These are phyloP conservation scores for Hypoxylon sp. DNA, from an alignment of 2,329 filamentous ascomycete genomes.

Conservation along the genomic window DNA sequence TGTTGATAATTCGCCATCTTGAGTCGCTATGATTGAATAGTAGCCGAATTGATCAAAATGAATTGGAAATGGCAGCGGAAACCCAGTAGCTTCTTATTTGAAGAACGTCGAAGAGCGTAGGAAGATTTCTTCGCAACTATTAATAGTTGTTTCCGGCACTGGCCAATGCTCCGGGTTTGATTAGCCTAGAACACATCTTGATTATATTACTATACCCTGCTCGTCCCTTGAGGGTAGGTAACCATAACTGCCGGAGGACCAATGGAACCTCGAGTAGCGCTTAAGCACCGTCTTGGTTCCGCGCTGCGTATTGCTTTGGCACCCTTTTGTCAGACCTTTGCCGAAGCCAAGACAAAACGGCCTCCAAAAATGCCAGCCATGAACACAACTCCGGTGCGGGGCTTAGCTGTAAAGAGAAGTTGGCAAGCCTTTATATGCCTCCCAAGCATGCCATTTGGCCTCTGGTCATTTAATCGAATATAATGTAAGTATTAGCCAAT, in stretches of 20 bases:
- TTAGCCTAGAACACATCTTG: conserved; percentile 27
- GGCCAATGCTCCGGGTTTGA: conserved; percentile 18
- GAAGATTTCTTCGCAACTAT: conserved; percentile 13
- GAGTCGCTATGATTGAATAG: conserved; percentile 5
- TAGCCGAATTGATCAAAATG: background rate
- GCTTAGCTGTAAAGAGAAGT: conserved; percentile 37
- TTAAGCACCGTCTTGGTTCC: conserved; percentile 20
- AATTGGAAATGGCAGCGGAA: background rate
- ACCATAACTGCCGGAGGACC: conserved; percentile 32
- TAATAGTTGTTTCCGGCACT: conserved; percentile 24
- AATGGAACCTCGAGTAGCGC: conserved; percentile 26
- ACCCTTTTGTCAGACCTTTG: conserved; percentile 22
- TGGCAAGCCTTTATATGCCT: conserved; percentile 26
- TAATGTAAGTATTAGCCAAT: conserved; percentile 33
- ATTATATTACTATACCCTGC: conserved; percentile 20
- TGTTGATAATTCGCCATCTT: conserved; percentile 42
- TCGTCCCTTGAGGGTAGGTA: conserved; percentile 9
- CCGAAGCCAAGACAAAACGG: conserved; percentile 39
- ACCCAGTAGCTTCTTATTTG: background rate
- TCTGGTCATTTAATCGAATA: conserved; percentile 32
- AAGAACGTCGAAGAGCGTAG: background rate
- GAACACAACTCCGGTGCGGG: conserved; percentile 41
- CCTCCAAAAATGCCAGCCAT: conserved; percentile 27
- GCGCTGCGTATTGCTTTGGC: conserved; percentile 16
- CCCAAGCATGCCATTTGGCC: conserved; percentile 9